Conservation (phyloP, 1,284 basidiomycete genomes). For the Neolentinus lepideus region DNA sequence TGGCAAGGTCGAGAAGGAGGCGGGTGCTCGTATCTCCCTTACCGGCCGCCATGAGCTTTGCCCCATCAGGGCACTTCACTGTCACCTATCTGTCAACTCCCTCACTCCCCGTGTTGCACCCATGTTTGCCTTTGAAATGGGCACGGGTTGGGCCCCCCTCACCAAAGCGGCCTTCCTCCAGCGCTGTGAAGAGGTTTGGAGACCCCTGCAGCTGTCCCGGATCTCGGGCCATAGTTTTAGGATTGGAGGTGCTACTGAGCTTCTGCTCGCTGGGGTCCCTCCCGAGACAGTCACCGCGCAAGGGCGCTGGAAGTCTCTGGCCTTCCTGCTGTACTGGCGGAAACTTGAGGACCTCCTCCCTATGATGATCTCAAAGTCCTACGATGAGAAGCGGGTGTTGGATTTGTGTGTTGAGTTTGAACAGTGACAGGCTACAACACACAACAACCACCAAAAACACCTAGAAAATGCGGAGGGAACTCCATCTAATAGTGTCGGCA, state of each 20-base stretch:
- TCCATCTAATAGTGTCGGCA: too few species aligned
- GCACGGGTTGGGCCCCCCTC: background rate
- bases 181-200: background rate
- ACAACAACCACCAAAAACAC: too few species aligned
- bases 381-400: background rate
- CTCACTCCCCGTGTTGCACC: background rate
- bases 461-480: too few species aligned
- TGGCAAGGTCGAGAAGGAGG: background rate
- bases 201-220: background rate
- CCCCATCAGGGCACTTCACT: background rate
- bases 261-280: constrained; percentile 11
- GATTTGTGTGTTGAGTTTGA: background rate
- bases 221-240: constrained; percentile 16
- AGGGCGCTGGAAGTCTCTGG: constrained; percentile 17
- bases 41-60: background rate
- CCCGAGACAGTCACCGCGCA: constrained; percentile 13
- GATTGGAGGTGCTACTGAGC: constrained; percentile 16
- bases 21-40: background rate
- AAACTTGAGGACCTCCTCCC: background rate
- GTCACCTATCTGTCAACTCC: background rate
- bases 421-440: too few species aligned
- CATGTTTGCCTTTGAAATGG: background rate
- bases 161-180: background rate
- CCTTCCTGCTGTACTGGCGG: constrained; percentile 8
- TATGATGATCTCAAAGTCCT: background rate